These are phyloP conservation scores for Talaromyces atroroseus DNA, from an alignment of 2,329 filamentous ascomycete genomes.

Conservation along the genomic window DNA sequence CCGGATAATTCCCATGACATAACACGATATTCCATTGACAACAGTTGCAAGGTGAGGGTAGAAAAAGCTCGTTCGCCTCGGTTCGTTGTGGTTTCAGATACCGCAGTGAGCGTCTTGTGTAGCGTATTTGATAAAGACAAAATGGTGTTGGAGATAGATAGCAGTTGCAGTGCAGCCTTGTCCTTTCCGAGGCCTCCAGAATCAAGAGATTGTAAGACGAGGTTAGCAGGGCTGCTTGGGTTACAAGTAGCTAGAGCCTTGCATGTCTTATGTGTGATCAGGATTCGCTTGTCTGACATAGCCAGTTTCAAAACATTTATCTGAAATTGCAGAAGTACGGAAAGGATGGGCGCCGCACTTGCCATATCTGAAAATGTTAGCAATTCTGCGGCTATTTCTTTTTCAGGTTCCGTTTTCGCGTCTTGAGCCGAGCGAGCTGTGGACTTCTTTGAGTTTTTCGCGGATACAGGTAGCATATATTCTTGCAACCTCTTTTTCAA, in stretches of 20 bases:
- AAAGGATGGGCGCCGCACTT: slow-evolving; percentile 23
- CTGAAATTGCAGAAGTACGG: slow-evolving; percentile 36
- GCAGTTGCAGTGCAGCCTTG: slow-evolving; percentile 41
- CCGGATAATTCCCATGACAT: slow-evolving; percentile 39
- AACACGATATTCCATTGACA: slow-evolving; percentile 37
- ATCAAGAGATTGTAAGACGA: slow-evolving; percentile 36
- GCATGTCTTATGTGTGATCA: slow-evolving; percentile 28
- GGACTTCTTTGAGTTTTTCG: slow-evolving; percentile 10
- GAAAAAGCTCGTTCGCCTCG: slow-evolving; percentile 26
- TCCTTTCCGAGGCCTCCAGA: slow-evolving; percentile 30
- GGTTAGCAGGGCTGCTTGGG: slow-evolving; percentile 33
- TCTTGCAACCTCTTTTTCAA: slow-evolving; percentile 34
- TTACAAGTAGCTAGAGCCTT: slow-evolving; percentile 29
- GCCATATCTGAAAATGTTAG: slow-evolving; percentile 28
- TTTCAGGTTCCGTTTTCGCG: slow-evolving; percentile 18
- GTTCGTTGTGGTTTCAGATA: slow-evolving; percentile 14
- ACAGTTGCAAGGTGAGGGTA: slow-evolving; percentile 35
- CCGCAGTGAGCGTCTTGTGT: slow-evolving; percentile 15
- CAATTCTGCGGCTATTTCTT: slow-evolving; percentile 35
- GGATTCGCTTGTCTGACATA: slow-evolving; percentile 27
- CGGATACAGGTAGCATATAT: slow-evolving; percentile 17
- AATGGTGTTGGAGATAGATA: slow-evolving; percentile 38
- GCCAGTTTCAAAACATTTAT: slow-evolving; percentile 36
- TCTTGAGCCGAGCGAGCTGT: slow-evolving; percentile 20
- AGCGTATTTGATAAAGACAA: slow-evolving; percentile 27